Evolutionary conservation across 2,329 filamentous ascomycete species (phyloP).

Genomic region (Achaetomium macrosporum): DNA sequence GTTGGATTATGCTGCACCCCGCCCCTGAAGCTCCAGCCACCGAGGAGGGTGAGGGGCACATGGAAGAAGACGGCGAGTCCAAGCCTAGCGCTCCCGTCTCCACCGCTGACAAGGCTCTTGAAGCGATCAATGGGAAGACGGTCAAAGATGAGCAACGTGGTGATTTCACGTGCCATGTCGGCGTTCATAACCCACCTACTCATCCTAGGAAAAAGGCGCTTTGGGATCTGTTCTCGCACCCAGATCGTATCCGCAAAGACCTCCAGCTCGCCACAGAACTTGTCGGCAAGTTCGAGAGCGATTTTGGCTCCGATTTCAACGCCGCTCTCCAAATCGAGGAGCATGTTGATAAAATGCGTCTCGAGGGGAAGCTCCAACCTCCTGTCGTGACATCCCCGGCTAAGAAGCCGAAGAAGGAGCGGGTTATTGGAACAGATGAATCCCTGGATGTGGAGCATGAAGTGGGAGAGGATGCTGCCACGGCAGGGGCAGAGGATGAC

Average conservation of each 20-base stretch:
- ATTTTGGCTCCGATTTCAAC: conserved; percentile 71
- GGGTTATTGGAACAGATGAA: conserved; percentile 55
- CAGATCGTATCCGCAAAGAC: conserved; percentile 89
- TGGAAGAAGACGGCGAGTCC: conserved; percentile 51
- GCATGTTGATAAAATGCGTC: conserved; percentile 73
- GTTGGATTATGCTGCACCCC: conserved; percentile 94
- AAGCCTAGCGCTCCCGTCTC: conserved; percentile 48
- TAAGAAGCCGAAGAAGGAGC: conserved; percentile 58
- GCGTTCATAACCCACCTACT: conserved; percentile 83
- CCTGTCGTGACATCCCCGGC: conserved; percentile 46
- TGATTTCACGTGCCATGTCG: conserved; percentile 96
- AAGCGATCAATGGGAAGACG: conserved; percentile 95
- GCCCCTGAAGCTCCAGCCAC: conserved; percentile 60
- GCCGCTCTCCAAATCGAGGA: conserved; percentile 78
- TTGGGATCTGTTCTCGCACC: conserved; percentile 93
- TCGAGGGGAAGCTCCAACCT: conserved; percentile 70
- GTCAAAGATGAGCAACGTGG: conserved; percentile 91
- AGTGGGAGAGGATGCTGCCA: conserved; percentile 53
- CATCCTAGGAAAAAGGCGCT: conserved; percentile 89
- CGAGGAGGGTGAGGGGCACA: conserved; percentile 66
- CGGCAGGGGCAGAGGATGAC: conserved; percentile 70
- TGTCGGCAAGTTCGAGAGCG: conserved; percentile 76
- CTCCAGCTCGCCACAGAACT: conserved; percentile 76
- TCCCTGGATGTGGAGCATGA: conserved; percentile 66
- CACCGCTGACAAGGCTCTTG: conserved; percentile 79